These are phyloP conservation scores for Flaveria robusta DNA, from an alignment of 129 eudicot species.

Conservation along the genomic window DNA sequence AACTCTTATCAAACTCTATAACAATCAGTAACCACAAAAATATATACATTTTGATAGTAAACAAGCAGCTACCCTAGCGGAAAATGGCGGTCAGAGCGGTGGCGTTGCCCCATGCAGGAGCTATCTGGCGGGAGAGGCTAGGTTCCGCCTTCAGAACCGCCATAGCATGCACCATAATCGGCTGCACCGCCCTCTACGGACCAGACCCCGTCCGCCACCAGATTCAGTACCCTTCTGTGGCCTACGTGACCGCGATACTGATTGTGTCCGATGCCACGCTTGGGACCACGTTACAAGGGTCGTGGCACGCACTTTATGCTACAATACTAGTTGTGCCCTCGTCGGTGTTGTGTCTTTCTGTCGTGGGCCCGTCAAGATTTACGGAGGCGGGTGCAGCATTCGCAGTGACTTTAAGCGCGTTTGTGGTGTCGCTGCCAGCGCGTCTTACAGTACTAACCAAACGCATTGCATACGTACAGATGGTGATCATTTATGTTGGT, in stretches of 20 bases:
- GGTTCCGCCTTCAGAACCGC: conserved; percentile 64
- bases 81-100: conserved; percentile 32
- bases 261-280: conserved; percentile 66
- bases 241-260: conserved; percentile 60
- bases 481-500: conserved; percentile 70
- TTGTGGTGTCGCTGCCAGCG: conserved; percentile 60
- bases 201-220: conserved; percentile 39
- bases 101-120: conserved; percentile 38
- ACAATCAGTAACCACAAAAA: not conserved
- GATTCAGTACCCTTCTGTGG: conserved; percentile 57
- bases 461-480: conserved; percentile 68
- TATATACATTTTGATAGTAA: not conserved
- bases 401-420: conserved; percentile 45
- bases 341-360: conserved; percentile 47
- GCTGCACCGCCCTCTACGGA: conserved; percentile 66
- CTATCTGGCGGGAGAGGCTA: conserved; percentile 59
- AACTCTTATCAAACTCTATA: conserved; percentile 20
- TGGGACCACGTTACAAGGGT: conserved; percentile 56
- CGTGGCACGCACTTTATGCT: conserved; percentile 56
- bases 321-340: conserved; percentile 60
- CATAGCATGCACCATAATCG: conserved; percentile 69
- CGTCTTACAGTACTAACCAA: conserved; percentile 46
- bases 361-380: conserved; percentile 35
- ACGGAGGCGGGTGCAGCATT: conserved; percentile 45
- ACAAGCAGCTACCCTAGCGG: not conserved